Evolutionary conservation across 1,284 basidiomycete genomes (phyloP).

Genomic region (Moesziomyces aphidis): DNA sequence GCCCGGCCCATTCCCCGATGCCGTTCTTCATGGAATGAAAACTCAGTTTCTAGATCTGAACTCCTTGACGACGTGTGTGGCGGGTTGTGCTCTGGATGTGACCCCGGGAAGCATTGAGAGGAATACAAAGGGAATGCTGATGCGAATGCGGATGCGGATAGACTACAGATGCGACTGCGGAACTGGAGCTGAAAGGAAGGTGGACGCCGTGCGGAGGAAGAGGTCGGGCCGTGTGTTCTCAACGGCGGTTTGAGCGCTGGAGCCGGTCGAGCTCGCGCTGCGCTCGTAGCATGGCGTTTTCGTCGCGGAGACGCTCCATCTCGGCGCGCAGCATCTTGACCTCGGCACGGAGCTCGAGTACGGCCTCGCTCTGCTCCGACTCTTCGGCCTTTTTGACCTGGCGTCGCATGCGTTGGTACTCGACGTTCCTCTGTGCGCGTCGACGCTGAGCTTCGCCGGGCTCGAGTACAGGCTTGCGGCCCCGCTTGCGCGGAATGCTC

Average conservation of each 20-base stretch:
- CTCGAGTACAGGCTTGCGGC: constrained; percentile 32
- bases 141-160: too few relatives aligned
- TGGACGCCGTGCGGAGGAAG: too few relatives aligned
- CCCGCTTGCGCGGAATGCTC: constrained; percentile 26
- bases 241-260: constrained; percentile 12
- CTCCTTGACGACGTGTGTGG: not conserved
- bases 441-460: constrained; percentile 33
- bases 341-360: constrained; percentile 55
- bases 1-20: constrained; percentile 3
- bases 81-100: too few relatives aligned
- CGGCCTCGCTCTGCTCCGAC: constrained; percentile 35
- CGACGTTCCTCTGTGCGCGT: constrained; percentile 39
- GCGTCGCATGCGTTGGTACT: constrained; percentile 46
- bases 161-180: too few relatives aligned
- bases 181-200: too few relatives aligned
- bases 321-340: constrained; percentile 54
- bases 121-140: too few relatives aligned
- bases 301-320: constrained; percentile 54
- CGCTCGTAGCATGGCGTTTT: constrained; percentile 56
- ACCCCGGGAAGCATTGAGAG: too few relatives aligned
- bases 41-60: constrained; percentile 44
- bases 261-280: constrained; percentile 47
- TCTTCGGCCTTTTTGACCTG: constrained; percentile 41
- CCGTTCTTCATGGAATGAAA: constrained; percentile 35
- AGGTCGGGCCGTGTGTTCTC: not conserved